These are phyloP conservation scores for Castanea sativa DNA, from an alignment of 306 rosid species.

Conservation along the genomic window DNA sequence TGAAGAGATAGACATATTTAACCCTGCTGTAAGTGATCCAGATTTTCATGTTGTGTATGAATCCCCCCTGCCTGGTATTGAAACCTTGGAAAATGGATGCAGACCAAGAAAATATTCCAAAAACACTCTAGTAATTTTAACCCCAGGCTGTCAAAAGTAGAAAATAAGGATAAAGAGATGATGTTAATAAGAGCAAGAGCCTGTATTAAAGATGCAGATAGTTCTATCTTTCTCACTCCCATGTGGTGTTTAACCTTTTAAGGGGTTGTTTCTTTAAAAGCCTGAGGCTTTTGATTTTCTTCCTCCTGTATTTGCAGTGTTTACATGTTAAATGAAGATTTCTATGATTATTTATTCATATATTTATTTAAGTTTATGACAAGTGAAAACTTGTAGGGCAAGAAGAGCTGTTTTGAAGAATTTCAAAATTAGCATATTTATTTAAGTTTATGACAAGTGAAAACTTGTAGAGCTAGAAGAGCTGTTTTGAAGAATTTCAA, in stretches of 20 bases:
- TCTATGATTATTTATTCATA: background rate
- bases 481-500: background rate
- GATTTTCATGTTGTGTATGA: conserved; percentile 2
- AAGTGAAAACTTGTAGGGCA: background rate
- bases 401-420: background rate
- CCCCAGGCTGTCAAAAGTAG: background rate
- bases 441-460: background rate
- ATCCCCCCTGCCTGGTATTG: background rate
- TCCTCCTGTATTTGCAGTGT: too few relatives aligned
- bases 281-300: background rate
- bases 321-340: background rate
- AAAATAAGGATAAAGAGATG: background rate
- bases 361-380: background rate
- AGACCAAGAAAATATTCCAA: background rate
- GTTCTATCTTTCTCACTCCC: background rate
- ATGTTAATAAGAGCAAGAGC: background rate
- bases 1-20: conserved; percentile 87
- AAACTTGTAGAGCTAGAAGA: background rate
- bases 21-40: conserved; percentile 76
- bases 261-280: background rate
- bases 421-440: background rate
- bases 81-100: background rate
- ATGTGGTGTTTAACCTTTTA: background rate
- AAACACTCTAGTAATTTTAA: background rate
- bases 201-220: background rate